Base-by-base conservation (phyloP, 352 stramenopile species). In the Globisporangium recalcitrans region DNA sequence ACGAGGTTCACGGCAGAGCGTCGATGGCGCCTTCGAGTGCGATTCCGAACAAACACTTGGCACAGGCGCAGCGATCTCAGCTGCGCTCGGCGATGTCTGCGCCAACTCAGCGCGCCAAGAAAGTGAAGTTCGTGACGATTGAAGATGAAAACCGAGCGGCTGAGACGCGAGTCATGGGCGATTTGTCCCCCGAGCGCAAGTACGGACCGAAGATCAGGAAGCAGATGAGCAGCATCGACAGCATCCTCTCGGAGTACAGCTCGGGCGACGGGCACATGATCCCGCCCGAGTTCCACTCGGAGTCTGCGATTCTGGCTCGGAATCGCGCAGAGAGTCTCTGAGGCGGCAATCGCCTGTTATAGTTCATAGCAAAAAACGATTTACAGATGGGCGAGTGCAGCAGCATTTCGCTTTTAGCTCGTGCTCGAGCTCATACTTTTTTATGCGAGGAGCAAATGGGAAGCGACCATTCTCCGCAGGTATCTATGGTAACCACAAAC, bases 131-230 rank as follows among this genome's bases (percentile, higher is more conserved):
- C 16, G 19, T 46, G 16, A 46, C 38, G 5, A 16, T 46, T 6
- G 16, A 21, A 1, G 38, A 46, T 16, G 38, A 46, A 46, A 46
- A 21, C 38, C 34, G 27, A 2, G 51, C 59, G n/a, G 56, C 36
- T n/a, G 40, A 24, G 31, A 9, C 21, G 14, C 38, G 38, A 46
- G 38, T 31, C 3, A 7, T 14, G 16, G 26, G 16, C 32, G 48
- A 57, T 14, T 19, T 61, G 26, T 75, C 73, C 14, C 73, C 73
- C 13, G 63, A 71, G 27, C 47, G 57, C 38, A 76, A 74, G 62
- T 81, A 77, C 64, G 26, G 48, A 4, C 52, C 42, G 6, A 54
- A 56, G 21, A 71, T 81, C 52, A 46, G 40, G 42, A 65, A 52
- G 58, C 70, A 71, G 36, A 52, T 75, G 26, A 60, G 42, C 46